Percentiles rank a stretch among this genome's conserved stretches.
phyloP scores from a whole-genome alignment of 345 rosid genomes.

The Capsella bursapastoris region DNA sequence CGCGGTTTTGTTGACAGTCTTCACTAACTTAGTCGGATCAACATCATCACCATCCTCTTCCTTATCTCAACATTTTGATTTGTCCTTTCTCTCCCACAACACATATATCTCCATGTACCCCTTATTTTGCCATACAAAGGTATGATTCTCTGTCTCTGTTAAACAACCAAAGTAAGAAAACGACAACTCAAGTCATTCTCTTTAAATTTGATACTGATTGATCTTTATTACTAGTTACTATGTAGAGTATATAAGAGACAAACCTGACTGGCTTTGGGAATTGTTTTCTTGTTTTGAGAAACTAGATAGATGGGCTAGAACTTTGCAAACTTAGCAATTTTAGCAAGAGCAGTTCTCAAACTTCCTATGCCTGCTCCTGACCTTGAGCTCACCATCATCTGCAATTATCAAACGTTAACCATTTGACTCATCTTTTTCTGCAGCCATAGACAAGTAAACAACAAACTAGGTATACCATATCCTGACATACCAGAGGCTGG shows the following conservation, averaged over 20 bases:
- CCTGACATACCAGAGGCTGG: conserved; percentile 85
- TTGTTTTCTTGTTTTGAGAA: neutral
- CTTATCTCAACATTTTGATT: conserved; percentile 32
- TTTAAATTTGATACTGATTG: neutral
- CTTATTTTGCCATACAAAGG: neutral
- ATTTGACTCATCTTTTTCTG: conserved; percentile 8
- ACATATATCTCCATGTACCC: neutral
- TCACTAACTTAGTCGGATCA: conserved; percentile 37
- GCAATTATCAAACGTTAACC: conserved; percentile 33
- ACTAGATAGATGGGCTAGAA: conserved; percentile 38
- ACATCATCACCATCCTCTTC: conserved; percentile 36
- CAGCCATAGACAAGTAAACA: conserved; percentile 22
- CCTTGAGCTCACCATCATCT: conserved; percentile 95
- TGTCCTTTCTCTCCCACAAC: conserved; percentile 4
- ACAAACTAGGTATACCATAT: conserved; percentile 20
- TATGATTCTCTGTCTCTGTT: no score
- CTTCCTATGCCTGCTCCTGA: conserved; percentile 92
- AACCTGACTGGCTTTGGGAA: conserved; percentile 18
- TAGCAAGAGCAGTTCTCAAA: conserved; percentile 80
- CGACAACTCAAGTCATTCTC: neutral
- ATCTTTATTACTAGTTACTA: neutral
- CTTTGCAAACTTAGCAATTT: conserved; percentile 78
- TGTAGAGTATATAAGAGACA: neutral
- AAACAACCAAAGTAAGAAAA: neutral
- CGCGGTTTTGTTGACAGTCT: conserved; percentile 25